Evolutionary conservation across 2,329 filamentous ascomycete species (phyloP).

Genomic region (Decorospora gaudefroyi): DNA sequence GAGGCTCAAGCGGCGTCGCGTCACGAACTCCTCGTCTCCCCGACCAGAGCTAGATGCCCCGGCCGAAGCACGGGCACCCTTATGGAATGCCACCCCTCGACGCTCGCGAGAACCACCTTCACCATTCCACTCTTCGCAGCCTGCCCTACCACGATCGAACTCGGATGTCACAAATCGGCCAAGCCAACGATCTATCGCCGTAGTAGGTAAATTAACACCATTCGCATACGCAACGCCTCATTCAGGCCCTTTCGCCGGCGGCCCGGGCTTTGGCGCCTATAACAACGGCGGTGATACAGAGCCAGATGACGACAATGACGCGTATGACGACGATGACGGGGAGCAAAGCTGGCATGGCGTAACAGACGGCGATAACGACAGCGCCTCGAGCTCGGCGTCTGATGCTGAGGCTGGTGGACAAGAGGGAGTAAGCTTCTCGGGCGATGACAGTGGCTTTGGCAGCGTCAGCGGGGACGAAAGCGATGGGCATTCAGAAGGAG

Average conservation of each 20-base stretch:
- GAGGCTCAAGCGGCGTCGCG: constrained; percentile 56
- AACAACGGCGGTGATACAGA: constrained; percentile 43
- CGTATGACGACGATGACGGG: constrained; percentile 33
- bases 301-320: constrained; percentile 42
- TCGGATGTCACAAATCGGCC: constrained; percentile 50
- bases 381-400: constrained; percentile 27
- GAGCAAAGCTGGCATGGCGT: constrained; percentile 42
- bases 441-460: constrained; percentile 44
- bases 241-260: constrained; percentile 54
- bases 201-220: constrained; percentile 54
- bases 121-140: constrained; percentile 46
- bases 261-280: constrained; percentile 28
- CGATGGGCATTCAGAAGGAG: constrained; percentile 17
- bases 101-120: constrained; percentile 53
- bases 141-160: constrained; percentile 33
- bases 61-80: constrained; percentile 33
- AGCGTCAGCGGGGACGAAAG: constrained; percentile 34
- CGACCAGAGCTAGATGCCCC: constrained; percentile 17
- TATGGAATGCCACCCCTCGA: constrained; percentile 49
- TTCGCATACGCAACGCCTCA: constrained; percentile 77
- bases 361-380: constrained; percentile 33
- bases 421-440: constrained; percentile 40
- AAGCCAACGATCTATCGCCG: constrained; percentile 47
- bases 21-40: constrained; percentile 36
- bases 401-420: constrained; percentile 31